Evolutionary conservation across 306 rosid genomes (phyloP).

Genomic region (Cucurbita moschata): DNA sequence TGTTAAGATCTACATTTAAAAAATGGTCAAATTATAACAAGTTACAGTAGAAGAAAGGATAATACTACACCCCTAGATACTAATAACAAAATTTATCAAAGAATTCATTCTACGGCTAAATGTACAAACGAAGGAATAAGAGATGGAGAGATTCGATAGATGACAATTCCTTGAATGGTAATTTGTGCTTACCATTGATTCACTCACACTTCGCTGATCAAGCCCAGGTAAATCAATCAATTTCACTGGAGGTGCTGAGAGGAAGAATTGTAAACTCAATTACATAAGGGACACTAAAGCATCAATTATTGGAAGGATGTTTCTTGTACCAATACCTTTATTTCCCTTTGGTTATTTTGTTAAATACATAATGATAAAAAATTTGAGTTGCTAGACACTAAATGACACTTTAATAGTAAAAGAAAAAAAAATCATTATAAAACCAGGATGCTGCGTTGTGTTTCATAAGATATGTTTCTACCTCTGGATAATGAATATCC

Average conservation of each 20-base stretch:
- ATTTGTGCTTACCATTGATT: conserved; percentile 53
- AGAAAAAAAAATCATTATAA: neutral
- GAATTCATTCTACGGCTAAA: neutral
- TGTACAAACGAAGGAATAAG: neutral
- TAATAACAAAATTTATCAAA: neutral
- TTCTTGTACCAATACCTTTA: neutral
- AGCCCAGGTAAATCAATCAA: conserved; percentile 95
- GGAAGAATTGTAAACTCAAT: conserved; percentile 10
- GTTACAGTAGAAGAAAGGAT: neutral
- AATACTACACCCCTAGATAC: neutral
- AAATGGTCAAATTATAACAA: neutral
- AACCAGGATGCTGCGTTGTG: neutral
- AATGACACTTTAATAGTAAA: neutral
- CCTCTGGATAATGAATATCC: neutral
- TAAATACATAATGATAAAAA: neutral
- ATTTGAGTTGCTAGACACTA: neutral
- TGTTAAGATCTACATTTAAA: neutral
- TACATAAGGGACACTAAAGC: neutral
- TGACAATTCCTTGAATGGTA: conserved; percentile 1
- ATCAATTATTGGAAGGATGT: neutral
- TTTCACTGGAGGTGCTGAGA: conserved; percentile 88
- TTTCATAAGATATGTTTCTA: neutral
- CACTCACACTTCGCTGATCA: conserved; percentile 83
- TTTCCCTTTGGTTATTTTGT: neutral
- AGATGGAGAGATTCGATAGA: conserved; percentile 1